phyloP scores from a whole-genome alignment of 805 yeast species.

The Metschnikowia koreensis region DNA sequence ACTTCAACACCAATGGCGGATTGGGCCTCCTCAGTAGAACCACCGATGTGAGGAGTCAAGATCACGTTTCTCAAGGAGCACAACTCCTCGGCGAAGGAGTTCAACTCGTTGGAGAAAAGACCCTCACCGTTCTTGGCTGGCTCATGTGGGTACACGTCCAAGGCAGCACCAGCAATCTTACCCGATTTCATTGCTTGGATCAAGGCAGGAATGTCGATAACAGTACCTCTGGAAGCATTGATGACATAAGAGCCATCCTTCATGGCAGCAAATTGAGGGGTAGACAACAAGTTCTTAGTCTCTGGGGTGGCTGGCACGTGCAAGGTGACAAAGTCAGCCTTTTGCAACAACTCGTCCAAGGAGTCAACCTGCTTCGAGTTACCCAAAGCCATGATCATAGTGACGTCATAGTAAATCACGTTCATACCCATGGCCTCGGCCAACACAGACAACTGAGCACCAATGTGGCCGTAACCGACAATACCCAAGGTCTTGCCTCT shows the following conservation, averaged over 20 bases:
- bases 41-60: constrained; percentile 97
- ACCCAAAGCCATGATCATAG: constrained; percentile 94
- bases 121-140: constrained; percentile 95
- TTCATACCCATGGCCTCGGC: constrained; percentile 99
- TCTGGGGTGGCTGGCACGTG: constrained; percentile 96
- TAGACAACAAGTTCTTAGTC: constrained; percentile 83
- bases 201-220: constrained; percentile 92
- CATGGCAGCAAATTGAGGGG: constrained; percentile 93
- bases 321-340: constrained; percentile 84
- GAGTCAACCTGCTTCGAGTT: constrained; percentile 90
- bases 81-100: constrained; percentile 81
- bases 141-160: constrained; percentile 95
- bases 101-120: constrained; percentile 68
- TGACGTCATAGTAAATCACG: constrained; percentile 87
- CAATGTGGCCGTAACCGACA: constrained; percentile 97
- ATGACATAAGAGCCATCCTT: constrained; percentile 91
- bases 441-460: constrained; percentile 91
- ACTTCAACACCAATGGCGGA: constrained; percentile 97
- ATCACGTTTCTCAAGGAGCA: constrained; percentile 81
- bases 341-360: constrained; percentile 73
- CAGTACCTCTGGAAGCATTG: constrained; percentile 97
- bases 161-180: constrained; percentile 93
- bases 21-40: constrained; percentile 99
- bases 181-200: constrained; percentile 89
- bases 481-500: constrained; percentile 98